Base-by-base conservation (phyloP, 305 asterid genomes). In the Caryopteris hybrid region DNA sequence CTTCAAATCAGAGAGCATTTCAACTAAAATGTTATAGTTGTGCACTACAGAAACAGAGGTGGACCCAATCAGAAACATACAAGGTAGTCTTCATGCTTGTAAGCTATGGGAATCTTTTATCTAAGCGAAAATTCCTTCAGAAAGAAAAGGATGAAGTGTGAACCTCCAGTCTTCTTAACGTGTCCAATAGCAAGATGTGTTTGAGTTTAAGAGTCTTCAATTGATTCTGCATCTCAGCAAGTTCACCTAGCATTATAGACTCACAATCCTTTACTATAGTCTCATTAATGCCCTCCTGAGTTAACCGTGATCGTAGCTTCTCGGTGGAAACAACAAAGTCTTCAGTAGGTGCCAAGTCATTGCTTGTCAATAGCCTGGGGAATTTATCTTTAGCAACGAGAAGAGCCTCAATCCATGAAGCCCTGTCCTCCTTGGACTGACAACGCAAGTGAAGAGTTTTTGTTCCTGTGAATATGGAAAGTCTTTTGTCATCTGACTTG, bases 401-500 rank as follows among this genome's bases (percentile, higher is more conserved):
- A 78, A 94, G 96, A 9, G 95, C 95, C 69, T 94, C 97, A 66
- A 94, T 85, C 98, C 98, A 94, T 17, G 90, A 77, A 57, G 95
- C 83, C 64, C 99, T 79, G 68, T 86, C 99, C 68, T 91, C 98
- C 74, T 87, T 91, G 41, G 94, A 86, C 48, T 82, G 90, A 66
- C 97, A 91, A 23, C 98, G 94, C 82, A 95, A 78, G 76, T 95
- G 99, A 59, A 95, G 95, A 38, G 97, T 95, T 83, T 88, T 91
- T 11, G 97, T 95, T 72, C 99, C 99, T 12, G 96, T 89, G 89
- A 83, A 95, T 81, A 95, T 85, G 66, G 93, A 91, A 66, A 95
- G 98, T 77, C 99, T 91, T 76, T 85, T 95, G 80, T 91, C 99
- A 70, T 95, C 98, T 25, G 98, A 91, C 82, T 91, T 95, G 86